Evolutionary conservation across 108 stramenopile genomes (phyloP), one percentile per base, ranked within the genome.

Genomic region (Cyclotella choctawhatcheeana): DNA sequence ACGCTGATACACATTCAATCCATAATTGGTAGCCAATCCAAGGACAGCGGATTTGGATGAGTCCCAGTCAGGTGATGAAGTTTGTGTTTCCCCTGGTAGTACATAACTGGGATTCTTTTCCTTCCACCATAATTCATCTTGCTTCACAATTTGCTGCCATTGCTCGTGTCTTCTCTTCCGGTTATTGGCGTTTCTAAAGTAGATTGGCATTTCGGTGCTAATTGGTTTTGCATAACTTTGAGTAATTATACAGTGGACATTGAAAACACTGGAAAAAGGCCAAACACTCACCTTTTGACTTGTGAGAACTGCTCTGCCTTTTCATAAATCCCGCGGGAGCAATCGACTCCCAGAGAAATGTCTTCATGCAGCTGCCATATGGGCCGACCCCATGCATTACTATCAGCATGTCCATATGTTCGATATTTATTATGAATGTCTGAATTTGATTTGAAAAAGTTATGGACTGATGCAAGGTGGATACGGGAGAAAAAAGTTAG

Each of bases 401-500:
- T 40, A 6, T 12, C 6, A 40, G 37, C 37, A 40, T 40, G 37
- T 6, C 37, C 37, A 40, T 40, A 40, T 10, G 37, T 40, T 10
- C 37, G 37, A 40, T 40, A 40, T 40, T 40, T 40, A 40, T 40
- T 13, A 37, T 81, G 77, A 7, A 82, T 65, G 22, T 72, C 77
- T 31, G 73, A 29, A 14, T 35, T 50, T 13, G 34, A 48, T 14
- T 20, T 51, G 67, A 87, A 83, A 45, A 83, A 85, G 34, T 87
- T 87, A 54, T 87, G 86, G 35, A 87, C n/a, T n/a, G n/a, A n/a
- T n/a, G n/a, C n/a, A n/a, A n/a, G n/a, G n/a, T n/a, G n/a, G n/a
- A n/a, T n/a, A n/a, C n/a, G n/a, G n/a, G n/a, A n/a, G n/a, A n/a
- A n/a, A n/a, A n/a, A n/a, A n/a, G n/a, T n/a, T n/a, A n/a, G n/a